Percentiles rank a stretch among this genome's conserved stretches.
Evolutionary conservation across 768 basidiomycete genomes (phyloP).

Genomic region (Trametes sanguinea): DNA sequence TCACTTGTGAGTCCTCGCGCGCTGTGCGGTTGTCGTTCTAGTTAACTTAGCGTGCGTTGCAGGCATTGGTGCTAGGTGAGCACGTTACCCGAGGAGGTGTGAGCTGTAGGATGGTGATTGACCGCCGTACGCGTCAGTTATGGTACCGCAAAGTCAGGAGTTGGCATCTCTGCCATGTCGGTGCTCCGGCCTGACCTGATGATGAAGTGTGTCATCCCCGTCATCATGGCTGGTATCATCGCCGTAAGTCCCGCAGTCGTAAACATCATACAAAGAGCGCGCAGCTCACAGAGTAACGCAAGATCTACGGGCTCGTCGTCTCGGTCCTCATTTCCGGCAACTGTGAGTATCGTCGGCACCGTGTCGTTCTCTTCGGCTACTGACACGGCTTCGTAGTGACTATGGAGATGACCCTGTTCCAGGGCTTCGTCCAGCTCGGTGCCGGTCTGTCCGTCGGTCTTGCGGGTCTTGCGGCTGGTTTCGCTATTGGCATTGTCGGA

Average conservation of each 20-base stretch:
- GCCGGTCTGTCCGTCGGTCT: slow-evolving; percentile 91
- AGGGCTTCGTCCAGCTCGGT: slow-evolving; percentile 92
- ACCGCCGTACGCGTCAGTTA: slow-evolving; percentile 56
- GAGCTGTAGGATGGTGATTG: slow-evolving; percentile 8
- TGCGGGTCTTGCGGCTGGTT: slow-evolving; percentile 95
- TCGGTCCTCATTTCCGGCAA: slow-evolving; percentile 92
- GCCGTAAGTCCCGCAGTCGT: slow-evolving; percentile 62
- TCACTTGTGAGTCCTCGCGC: slow-evolving; percentile 74
- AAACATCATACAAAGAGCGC: too few relatives aligned
- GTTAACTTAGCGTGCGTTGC: neutral
- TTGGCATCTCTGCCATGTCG: slow-evolving; percentile 97
- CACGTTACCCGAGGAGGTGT: slow-evolving; percentile 3
- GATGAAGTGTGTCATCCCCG: slow-evolving; percentile 97
- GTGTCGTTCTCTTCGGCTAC: neutral
- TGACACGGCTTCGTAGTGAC: slow-evolving; percentile 47
- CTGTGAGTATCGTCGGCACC: slow-evolving; percentile 54
- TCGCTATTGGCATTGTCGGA: slow-evolving; percentile 98
- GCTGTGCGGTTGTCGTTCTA: neutral
- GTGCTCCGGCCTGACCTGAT: slow-evolving; percentile 94
- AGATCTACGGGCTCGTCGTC: slow-evolving; percentile 98
- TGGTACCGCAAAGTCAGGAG: slow-evolving; percentile 99
- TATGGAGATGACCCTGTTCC: slow-evolving; percentile 83
- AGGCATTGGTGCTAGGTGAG: slow-evolving; percentile 88
- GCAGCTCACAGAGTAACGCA: neutral
- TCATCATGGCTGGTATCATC: slow-evolving; percentile 99